These are phyloP conservation scores for Pythium chondricola DNA, from an alignment of 352 stramenopile genomes.

Conservation along the genomic window DNA sequence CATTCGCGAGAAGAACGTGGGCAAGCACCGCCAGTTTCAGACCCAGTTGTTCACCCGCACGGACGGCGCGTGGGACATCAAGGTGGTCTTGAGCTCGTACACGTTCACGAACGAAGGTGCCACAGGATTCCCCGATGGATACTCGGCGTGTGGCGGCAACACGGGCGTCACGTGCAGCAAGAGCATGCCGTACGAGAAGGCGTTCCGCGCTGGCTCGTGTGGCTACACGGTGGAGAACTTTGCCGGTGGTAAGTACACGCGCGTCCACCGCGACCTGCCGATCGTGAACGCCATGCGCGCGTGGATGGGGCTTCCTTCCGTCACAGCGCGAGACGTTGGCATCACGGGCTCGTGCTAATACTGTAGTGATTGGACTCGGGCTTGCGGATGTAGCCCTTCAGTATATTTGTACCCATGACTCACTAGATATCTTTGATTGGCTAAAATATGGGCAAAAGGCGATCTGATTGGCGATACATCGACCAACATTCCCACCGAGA, in stretches of 20 bases:
- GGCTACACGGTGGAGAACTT: conserved; percentile 38
- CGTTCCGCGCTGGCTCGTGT: conserved; percentile 36
- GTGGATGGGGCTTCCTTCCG: conserved; percentile 21
- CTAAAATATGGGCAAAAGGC: too few species aligned
- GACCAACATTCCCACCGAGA: background rate
- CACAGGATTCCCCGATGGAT: conserved; percentile 39
- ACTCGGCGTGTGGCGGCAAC: conserved; percentile 25
- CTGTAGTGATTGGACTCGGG: too few species aligned
- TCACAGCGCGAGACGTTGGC: conserved; percentile 27
- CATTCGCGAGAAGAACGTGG: conserved; percentile 42
- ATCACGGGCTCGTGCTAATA: conserved; percentile 28
- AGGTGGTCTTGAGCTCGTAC: conserved; percentile 64
- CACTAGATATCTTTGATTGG: too few species aligned
- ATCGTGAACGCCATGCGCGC: conserved; percentile 62
- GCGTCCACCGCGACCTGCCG: conserved; percentile 52
- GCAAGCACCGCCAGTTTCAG: conserved; percentile 48
- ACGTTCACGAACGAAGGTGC: conserved; percentile 38
- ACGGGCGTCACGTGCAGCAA: conserved; percentile 24
- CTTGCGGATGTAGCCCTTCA: too few species aligned
- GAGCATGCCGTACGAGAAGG: conserved; percentile 43
- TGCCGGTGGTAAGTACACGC: conserved; percentile 16
- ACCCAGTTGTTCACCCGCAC: conserved; percentile 42
- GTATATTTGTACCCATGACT: too few species aligned
- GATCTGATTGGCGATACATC: too few species aligned
- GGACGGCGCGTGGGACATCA: conserved; percentile 58